These are phyloP conservation scores for Fusarium sp. DNA, from an alignment of 2,329 filamentous ascomycete genomes.

Conservation along the genomic window DNA sequence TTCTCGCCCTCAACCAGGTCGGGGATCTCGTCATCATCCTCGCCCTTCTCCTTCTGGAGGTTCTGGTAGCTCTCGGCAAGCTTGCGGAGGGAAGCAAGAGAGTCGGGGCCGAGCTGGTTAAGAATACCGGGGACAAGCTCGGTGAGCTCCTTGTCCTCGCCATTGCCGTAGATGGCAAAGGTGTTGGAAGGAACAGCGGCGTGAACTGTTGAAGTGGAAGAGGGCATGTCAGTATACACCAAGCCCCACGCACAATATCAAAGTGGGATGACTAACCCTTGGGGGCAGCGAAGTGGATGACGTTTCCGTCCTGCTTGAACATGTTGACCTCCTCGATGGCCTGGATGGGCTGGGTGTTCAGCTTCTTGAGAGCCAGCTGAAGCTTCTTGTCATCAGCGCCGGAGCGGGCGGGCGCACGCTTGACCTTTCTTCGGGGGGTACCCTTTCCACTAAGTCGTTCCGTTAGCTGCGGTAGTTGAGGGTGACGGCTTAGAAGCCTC, in stretches of 20 bases:
- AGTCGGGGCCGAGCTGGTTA: conserved; percentile 99
- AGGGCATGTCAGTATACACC: conserved; percentile 39
- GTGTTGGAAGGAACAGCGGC: conserved; percentile 98
- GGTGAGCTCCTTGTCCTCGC: conserved; percentile 99
- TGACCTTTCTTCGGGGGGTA: conserved; percentile 96
- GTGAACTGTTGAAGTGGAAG: conserved; percentile 75
- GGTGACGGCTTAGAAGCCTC: conserved; percentile 28
- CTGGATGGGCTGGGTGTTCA: conserved; percentile 99
- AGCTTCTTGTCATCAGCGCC: conserved; percentile 99
- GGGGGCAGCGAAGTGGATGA: conserved; percentile 98
- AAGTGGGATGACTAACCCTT: conserved; percentile 77
- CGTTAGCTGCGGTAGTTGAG: conserved; percentile 49
- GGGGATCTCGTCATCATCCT: conserved; percentile 92
- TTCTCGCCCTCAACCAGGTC: conserved; percentile 97
- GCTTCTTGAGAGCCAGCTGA: conserved; percentile 96
- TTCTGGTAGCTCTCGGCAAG: conserved; percentile 99
- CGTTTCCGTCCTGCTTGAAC: conserved; percentile 99
- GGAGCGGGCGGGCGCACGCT: conserved; percentile 94
- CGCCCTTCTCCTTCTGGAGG: conserved; percentile 93
- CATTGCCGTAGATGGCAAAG: conserved; percentile 98
- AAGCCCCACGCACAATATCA: conserved; percentile 35
- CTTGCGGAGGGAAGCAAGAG: conserved; percentile 96
- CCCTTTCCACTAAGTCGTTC: conserved; percentile 82
- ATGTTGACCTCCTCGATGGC: conserved; percentile 99
- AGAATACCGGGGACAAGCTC: conserved; percentile 99